Conservation (phyloP, 345 rosid species). For the Gossypium ekmanianum region DNA sequence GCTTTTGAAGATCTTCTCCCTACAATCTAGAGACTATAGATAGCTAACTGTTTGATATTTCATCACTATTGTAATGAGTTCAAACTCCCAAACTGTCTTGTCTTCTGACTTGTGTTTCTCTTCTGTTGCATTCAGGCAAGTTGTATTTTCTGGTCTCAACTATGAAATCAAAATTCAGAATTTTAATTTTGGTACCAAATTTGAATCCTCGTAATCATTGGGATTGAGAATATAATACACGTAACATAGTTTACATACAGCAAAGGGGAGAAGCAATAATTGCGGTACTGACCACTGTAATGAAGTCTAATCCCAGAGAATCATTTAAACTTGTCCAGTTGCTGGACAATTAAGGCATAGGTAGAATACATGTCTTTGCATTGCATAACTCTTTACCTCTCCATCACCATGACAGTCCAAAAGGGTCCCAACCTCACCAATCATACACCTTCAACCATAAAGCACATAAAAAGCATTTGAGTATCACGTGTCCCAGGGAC, state of each 20-base stretch:
- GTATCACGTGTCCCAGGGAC: conserved; percentile 36
- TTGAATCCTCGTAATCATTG: not conserved
- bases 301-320: conserved; percentile 18
- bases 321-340: conserved; percentile 28
- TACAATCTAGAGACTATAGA: too few relatives aligned
- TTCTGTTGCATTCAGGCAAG: not conserved
- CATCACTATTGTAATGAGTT: not conserved
- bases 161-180: too few relatives aligned
- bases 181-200: too few relatives aligned
- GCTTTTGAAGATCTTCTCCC: too few relatives aligned
- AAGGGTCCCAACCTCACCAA: conserved; percentile 46
- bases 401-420: not conserved
- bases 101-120: not conserved
- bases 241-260: not conserved
- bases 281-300: conserved; percentile 14
- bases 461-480: conserved; percentile 33
- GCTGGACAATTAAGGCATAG: conserved; percentile 22
- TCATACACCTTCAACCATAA: conserved; percentile 34
- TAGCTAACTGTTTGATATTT: not conserved
- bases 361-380: conserved; percentile 2
- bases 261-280: conserved; percentile 19
- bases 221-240: not conserved
- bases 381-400: conserved; percentile 7
- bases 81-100: not conserved
- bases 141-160: not conserved